Conservation (phyloP, 1,284 basidiomycete species). For the Puccinia coronata region DNA sequence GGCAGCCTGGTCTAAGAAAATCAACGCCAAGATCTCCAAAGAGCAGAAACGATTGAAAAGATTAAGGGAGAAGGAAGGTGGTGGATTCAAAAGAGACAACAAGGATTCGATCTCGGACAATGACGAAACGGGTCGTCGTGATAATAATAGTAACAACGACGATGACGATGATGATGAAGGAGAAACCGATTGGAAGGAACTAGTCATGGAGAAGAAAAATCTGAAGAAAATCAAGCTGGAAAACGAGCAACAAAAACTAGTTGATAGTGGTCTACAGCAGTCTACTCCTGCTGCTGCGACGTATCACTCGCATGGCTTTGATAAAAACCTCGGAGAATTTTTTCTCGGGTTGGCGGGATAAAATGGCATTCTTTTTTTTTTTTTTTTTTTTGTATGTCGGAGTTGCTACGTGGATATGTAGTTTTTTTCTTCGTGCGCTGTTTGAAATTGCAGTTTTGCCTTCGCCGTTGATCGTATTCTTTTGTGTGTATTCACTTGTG, state of each 20-base stretch:
- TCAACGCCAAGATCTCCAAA: conserved; percentile 55
- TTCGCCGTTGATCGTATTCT: not conserved
- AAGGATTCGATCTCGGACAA: not conserved
- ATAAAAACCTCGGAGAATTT: conserved; percentile 13
- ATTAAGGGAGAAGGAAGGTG: conserved; percentile 25
- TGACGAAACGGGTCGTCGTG: not conserved
- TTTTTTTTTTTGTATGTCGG: not conserved
- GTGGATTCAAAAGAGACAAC: not conserved
- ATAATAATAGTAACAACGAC: not conserved
- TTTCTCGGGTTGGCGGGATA: conserved; percentile 14
- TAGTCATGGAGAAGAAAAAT: conserved; percentile 30
- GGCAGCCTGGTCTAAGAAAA: conserved; percentile 52
- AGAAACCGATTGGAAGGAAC: conserved; percentile 47
- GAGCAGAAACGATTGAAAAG: conserved; percentile 44
- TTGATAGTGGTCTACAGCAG: not conserved
- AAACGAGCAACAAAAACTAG: conserved; percentile 9
- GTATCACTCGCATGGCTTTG: not conserved
- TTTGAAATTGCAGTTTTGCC: not conserved
- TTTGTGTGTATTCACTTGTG: too few species aligned
- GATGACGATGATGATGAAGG: conserved; percentile 40
- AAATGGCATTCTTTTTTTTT: not conserved
- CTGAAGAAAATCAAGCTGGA: conserved; percentile 36
- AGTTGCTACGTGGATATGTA: not conserved
- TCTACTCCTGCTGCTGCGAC: not conserved
- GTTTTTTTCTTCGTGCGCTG: not conserved